Base-by-base conservation (phyloP, 345 rosid genomes). In the Camelina hispida region DNA sequence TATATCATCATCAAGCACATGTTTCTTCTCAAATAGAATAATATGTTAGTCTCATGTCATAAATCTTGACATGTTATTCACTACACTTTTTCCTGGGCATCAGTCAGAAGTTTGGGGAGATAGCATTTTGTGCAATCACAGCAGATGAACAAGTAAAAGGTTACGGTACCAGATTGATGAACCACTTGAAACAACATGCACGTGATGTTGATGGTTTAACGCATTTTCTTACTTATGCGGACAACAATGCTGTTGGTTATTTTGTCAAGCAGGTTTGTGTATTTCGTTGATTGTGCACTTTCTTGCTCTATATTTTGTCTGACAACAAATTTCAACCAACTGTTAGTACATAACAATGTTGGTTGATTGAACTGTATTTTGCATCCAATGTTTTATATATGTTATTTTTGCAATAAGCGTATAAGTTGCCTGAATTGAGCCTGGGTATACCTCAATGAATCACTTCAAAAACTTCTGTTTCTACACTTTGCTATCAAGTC, bases 101-200 rank as follows among this genome's bases (percentile, higher is more conserved):
- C 84, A 96, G 99, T 81, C 99, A 96, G 79, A 96, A 75, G 86
- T 96, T 96, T 80, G 99, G 98, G 69, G 99, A 96, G 83, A 96
- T 96, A 80, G 99, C 99, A 64, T 96, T 96, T 83, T 96, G 98
- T 84, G 99, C 99, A 75, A 96, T 96, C 78, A 93, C 97, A 17
- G 94, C 99, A 28, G 99, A 96, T 84, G 99, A 96, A 83, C 99
- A 96, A 93, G 99, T 96, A 17, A 96, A 93, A 85, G 99, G 99
- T 73, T 96, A 93, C 74, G 98, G 99, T 38, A 93, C 99, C 23
- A 93, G 98, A 84, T 80, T 96, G 86, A 96, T 96, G 99, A 96
- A 96, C 87, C 97, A 96, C 84, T 82, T 96, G 83, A 96, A 96
- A 81, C 91, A 93, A 81, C 91, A 96, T 76, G 98, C 98, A 18